Base-by-base conservation (phyloP, 2,329 filamentous ascomycete species). In the Didymella pomorum region DNA sequence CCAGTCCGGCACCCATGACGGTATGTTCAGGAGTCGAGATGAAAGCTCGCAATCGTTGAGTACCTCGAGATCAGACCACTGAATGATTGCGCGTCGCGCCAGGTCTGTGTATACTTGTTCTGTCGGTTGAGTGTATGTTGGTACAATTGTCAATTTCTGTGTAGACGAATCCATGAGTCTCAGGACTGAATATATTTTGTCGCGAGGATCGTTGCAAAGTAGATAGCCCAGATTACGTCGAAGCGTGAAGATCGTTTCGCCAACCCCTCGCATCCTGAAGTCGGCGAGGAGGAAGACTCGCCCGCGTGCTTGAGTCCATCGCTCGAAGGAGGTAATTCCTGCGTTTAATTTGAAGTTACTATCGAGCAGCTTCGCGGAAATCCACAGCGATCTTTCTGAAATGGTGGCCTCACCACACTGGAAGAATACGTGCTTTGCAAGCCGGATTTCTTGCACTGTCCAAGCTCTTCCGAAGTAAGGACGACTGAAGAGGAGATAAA, bases 1-100 rank as follows among this genome's bases (percentile, higher is more conserved):
- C 44, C 44, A 46, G 20, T 46, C 44, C 20, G 44, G 44, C 10
- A 46, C 44, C 44, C 44, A 46, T 8, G 44, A 46, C 11, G 28
- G 44, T 7, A 46, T 46, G 6, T 31, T 4, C 1, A 46, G 28
- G 4, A 18, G n/a, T n/a, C n/a, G 9, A n/a, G 26, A 33, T 31
- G 28, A 46, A 16, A 46, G 44, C 28, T 33, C 44, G n/a, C 44
- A 46, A 16, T 12, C 12, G 1, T 8, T 23, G 18, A 33, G 9
- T 23, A 26, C 4, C 1, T 46, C 28, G 12, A 33, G 28, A 9
- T 16, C 4, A 12, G 11, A 16, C 28, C 18, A 33, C 3, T 14
- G 29, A 10, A 10, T 21, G 44, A 21, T 31, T 29, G 12, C 14
- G 10, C 28, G 28, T 23, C 20, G 9, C 1, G 28, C 44, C 6